phyloP scores from a whole-genome alignment of 352 stramenopile species.

The Pythium insidiosum region DNA sequence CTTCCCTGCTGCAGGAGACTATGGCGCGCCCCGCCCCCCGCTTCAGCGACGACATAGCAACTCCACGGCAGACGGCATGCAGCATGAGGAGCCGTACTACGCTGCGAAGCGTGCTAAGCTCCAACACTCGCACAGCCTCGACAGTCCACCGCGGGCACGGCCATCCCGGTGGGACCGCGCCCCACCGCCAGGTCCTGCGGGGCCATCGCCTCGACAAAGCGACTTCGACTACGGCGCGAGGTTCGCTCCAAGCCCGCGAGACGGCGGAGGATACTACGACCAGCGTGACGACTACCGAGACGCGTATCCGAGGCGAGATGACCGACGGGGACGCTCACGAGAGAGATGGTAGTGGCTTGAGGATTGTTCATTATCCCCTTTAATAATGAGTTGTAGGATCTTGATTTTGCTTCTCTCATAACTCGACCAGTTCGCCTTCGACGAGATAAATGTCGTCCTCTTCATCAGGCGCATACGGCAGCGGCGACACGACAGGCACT shows the following conservation, averaged over 20 bases:
- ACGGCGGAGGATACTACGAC: too few relatives aligned
- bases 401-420: constrained; percentile 9
- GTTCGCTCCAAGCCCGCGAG: too few relatives aligned
- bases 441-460: constrained; percentile 21
- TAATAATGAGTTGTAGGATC: constrained; percentile 7
- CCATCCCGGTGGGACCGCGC: constrained; percentile 24
- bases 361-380: too few relatives aligned
- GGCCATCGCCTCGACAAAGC: too few relatives aligned
- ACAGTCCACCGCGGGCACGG: constrained; percentile 26
- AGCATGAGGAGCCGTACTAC: background rate
- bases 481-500: constrained; percentile 3
- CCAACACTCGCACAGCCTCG: constrained; percentile 53
- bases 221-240: too few relatives aligned
- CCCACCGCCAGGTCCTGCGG: too few relatives aligned
- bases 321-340: too few relatives aligned
- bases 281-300: too few relatives aligned
- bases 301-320: too few relatives aligned
- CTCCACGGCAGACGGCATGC: background rate
- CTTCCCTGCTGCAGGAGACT: too few relatives aligned
- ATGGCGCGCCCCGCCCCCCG: background rate
- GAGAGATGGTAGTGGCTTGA: too few relatives aligned
- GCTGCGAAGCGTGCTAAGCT: constrained; percentile 45
- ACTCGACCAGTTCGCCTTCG: constrained; percentile 24
- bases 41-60: background rate
- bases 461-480: constrained; percentile 6